Base-by-base conservation (phyloP, 306 rosid genomes). In the Senna tora region DNA sequence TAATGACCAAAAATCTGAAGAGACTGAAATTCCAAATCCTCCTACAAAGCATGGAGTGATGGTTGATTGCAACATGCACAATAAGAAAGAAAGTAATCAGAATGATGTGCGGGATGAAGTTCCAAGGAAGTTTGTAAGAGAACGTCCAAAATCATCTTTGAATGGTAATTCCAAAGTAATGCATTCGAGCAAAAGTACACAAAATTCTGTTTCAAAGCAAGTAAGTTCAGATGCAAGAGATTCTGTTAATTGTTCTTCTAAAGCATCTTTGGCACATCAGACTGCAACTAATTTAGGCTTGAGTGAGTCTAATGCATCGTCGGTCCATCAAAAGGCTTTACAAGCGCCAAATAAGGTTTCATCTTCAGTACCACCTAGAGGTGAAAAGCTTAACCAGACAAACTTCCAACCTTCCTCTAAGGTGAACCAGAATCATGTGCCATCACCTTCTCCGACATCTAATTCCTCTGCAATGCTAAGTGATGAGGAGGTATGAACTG, bases 401-500 rank as follows among this genome's bases (percentile, higher is more conserved):
- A 87, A 74, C 43, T 33, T 51, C 66, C 84, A 75, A 58, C 52
- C 77, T 78, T 81, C 94, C 77, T 84, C 91, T 12, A 94, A 87
- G 91, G 75, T 56, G 80, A 87, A 76, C 72, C 99, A 94, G 79
- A 87, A 68, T 72, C 88, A 83, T 43, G 75, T 72, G 42, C 75
- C 84, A 13, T 77, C 50, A 39, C 67, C 67, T 19, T 39, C 67
- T 11, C 67, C 67, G 39, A 39, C 46, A 38, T 66, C 93, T 75
- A 90, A 86, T 86, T 71, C 87, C 62, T 74, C 85, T 66, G 87
- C 96, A 34, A 79, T 73, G 77, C 87, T 94, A 49, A 94, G 93
- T 73, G 99, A 94, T 65, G 97, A 94, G 83, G 99, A 94, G 92
- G 99, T 94, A 16, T 81, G 86, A 69, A 39, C 66, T 76, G 54